A percentile compares a stretch with the other conserved stretches of the same genome.
phyloP scores from a whole-genome alignment of 2,329 filamentous ascomycete genomes.

The Pseudogymnoascus sp. region DNA sequence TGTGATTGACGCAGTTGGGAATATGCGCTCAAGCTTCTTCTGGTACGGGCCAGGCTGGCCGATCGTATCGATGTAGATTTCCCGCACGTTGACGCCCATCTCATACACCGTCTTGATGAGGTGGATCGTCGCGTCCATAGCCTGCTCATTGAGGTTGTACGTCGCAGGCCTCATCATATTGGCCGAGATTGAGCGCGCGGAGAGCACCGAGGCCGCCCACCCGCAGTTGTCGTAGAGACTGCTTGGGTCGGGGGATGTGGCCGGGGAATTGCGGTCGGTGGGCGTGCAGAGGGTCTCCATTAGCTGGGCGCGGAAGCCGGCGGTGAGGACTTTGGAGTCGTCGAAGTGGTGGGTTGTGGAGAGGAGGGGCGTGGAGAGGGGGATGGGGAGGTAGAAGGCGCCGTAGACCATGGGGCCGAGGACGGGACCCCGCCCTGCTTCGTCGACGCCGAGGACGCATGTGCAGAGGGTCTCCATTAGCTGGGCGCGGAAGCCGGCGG shows the following conservation, averaged over 20 bases:
- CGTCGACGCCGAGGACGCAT: constrained; percentile 83
- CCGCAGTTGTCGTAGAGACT: constrained; percentile 61
- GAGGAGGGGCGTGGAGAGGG: constrained; percentile 64
- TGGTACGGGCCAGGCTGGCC: constrained; percentile 79
- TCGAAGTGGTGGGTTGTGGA: constrained; percentile 78
- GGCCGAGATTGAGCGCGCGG: constrained; percentile 46
- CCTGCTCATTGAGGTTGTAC: constrained; percentile 95
- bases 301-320: constrained; percentile 67
- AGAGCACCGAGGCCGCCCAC: constrained; percentile 76
- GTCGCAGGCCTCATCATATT: constrained; percentile 35
- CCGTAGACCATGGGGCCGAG: constrained; percentile 72
- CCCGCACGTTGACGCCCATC: constrained; percentile 70
- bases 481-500: constrained; percentile 64
- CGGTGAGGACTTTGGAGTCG: constrained; percentile 87
- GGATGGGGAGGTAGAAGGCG: constrained; percentile 67
- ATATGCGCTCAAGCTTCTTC: constrained; percentile 72
- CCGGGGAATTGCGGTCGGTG: constrained; percentile 22
- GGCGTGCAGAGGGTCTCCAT: constrained; percentile 61
- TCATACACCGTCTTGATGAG: constrained; percentile 73
- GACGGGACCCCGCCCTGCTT: constrained; percentile 90
- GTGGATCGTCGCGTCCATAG: constrained; percentile 81
- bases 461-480: constrained; percentile 60
- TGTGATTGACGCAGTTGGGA: constrained; percentile 68
- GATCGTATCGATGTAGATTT: constrained; percentile 95
- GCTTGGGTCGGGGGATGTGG: constrained; percentile 24